These are phyloP conservation scores for Rhododendron vialii DNA, from an alignment of 148 eudicot species.

Conservation along the genomic window DNA sequence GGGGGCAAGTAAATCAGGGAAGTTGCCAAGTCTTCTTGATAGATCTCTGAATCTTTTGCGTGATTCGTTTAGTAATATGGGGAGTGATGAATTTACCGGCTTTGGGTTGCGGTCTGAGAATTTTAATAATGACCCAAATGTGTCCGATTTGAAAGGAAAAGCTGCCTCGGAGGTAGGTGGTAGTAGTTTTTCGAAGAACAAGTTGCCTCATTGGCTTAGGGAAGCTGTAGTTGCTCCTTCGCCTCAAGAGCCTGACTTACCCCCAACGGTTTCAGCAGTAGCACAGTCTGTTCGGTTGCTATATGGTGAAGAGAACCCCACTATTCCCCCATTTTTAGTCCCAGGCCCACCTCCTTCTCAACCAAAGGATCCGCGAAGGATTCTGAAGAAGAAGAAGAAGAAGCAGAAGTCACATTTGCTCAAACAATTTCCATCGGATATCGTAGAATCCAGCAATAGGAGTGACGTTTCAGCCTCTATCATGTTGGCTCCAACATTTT, in stretches of 20 bases:
- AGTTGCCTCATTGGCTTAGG: conserved; percentile 96
- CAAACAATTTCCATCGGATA: conserved; percentile 20
- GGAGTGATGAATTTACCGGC: conserved; percentile 24
- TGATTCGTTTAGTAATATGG: conserved; percentile 21
- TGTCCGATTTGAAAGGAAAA: conserved; percentile 42
- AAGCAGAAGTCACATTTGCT: conserved; percentile 26
- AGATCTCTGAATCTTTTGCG: conserved; percentile 30
- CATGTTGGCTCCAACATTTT: conserved; percentile 17
- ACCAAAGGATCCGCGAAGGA: conserved; percentile 74
- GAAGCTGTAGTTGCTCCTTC: conserved; percentile 70
- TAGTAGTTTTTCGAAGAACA: conserved; percentile 42
- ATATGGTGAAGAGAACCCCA: conserved; percentile 60
- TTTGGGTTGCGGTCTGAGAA: conserved; percentile 22
- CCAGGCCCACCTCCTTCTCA: conserved; percentile 71
- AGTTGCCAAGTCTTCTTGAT: conserved; percentile 34
- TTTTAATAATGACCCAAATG: conserved; percentile 20
- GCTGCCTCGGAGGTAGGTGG: conserved; percentile 17
- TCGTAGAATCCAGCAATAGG: conserved; percentile 36
- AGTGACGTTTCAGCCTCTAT: conserved; percentile 28
- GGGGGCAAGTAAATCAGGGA: conserved; percentile 22
- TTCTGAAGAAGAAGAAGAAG: conserved; percentile 39
- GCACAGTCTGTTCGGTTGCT: conserved; percentile 78
- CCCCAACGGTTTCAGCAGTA: conserved; percentile 82
- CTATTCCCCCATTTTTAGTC: conserved; percentile 75
- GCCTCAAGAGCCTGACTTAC: conserved; percentile 50